Percentiles rank a stretch among this genome's conserved stretches.
Evolutionary conservation across 176 grass and related monocot genomes (phyloP).

Genomic region (Carex cristatella): DNA sequence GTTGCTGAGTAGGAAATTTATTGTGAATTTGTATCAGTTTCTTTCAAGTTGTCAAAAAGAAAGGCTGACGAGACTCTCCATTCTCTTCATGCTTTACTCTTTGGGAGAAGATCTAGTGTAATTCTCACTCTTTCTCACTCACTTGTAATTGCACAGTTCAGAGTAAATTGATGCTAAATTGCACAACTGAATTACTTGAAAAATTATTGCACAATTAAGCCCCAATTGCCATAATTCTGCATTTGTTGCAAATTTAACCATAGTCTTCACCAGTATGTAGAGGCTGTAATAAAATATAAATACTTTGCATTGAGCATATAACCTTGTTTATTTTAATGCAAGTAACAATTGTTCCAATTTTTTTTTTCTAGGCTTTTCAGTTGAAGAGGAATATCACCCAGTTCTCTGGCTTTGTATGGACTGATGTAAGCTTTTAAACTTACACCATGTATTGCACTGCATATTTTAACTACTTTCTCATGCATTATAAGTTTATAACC

Average conservation of each 20-base stretch:
- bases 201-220: not conserved
- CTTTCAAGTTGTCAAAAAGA: slow-evolving; percentile 87
- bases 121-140: slow-evolving; percentile 7
- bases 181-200: not conserved
- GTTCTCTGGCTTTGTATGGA: slow-evolving; percentile 97
- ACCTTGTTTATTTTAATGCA: slow-evolving; percentile 14
- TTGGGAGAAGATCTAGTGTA: slow-evolving; percentile 79
- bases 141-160: not conserved
- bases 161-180: not conserved
- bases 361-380: slow-evolving; percentile 49
- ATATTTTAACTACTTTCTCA: not conserved
- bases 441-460: slow-evolving; percentile 1
- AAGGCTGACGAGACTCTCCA: slow-evolving; percentile 77
- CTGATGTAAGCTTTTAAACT: slow-evolving; percentile 44
- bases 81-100: slow-evolving; percentile 70
- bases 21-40: slow-evolving; percentile 42
- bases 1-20: slow-evolving; percentile 4
- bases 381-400: slow-evolving; percentile 88
- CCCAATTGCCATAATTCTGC: not conserved
- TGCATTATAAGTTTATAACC: not conserved
- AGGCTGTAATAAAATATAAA: not conserved
- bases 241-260: not conserved
- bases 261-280: not conserved
- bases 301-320: not conserved
- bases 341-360: slow-evolving; percentile 1